Base-by-base conservation (phyloP, 2,329 filamentous ascomycete species). In the Akanthomyces uredinophilus region DNA sequence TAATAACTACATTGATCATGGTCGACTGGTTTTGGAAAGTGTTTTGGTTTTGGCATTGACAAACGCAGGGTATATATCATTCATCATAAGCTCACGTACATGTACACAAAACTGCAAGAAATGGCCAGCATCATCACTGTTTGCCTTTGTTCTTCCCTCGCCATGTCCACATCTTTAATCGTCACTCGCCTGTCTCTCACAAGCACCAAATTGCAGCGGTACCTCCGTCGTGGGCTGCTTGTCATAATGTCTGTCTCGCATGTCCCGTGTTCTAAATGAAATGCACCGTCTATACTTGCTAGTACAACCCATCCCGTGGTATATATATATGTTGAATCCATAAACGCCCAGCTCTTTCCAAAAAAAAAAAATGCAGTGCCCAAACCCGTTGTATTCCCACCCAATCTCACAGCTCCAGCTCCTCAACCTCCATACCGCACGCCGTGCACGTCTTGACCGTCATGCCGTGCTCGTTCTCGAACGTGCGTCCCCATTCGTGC, bases 371-470 rank as follows among this genome's bases (percentile, higher is more conserved):
- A 56, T 46, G n/a, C 24, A 29, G 7, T 35, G 32, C 35, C 35
- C 35, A 8, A 29, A 7, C 10, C 16, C 22, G 37, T 18, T 7
- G 8, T 3, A 18, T 18, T 5, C 22, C 22, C n/a, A 16, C 5
- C 44, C 29, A 32, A 41, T 7, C 29, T 39, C n/a, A 87, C 70
- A 89, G 83, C 71, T 89, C 88, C 74, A 90, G 75, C 77, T 90
- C 87, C 69, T 93, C 89, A 53, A 93, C 88, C 72, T 91, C 89
- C 83, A 90, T 90, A 3, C 88, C 87, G 72, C 91, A 94, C 22
- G 83, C 83, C 51, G 85, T 79, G 76, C 91, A 94, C 1, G 83
- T 92, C 82, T 96, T 97, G 60, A 91, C 86, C 46, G 84, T 90
- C 80, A 90, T 85, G 0, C 92, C 94, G 16, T 85, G 82, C 67